Conservation (phyloP, 805 yeast species). For the Barnettozyma pratensis region DNA sequence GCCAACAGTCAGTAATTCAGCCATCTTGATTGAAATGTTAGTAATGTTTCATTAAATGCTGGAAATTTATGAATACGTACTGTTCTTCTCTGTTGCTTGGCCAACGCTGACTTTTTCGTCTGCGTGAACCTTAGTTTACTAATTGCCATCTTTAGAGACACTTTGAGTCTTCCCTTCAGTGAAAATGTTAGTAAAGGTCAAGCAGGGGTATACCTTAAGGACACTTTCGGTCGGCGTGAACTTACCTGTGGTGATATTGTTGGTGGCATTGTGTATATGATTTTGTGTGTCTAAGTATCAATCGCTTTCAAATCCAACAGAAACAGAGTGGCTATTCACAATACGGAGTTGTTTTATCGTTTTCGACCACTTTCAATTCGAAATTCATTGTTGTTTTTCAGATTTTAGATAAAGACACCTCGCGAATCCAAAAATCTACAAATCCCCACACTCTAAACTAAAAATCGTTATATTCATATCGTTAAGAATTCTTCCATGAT, state of each 20-base stretch:
- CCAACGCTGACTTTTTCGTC: constrained; percentile 62
- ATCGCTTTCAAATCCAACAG: too few species aligned
- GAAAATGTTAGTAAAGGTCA: background rate
- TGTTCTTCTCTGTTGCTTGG: constrained; percentile 67
- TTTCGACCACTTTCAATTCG: too few species aligned
- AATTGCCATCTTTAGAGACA: constrained; percentile 54
- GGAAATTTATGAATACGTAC: constrained; percentile 15
- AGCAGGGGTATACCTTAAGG: background rate
- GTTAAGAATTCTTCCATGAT: constrained; percentile 62
- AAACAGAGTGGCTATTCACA: too few species aligned
- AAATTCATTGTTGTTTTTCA: too few species aligned
- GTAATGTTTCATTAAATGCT: background rate
- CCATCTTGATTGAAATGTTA: constrained; percentile 38
- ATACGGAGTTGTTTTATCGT: too few species aligned
- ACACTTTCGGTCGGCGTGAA: background rate
- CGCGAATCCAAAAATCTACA: too few species aligned
- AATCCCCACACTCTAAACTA: too few species aligned
- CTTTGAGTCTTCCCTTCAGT: constrained; percentile 26
- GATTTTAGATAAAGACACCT: too few species aligned
- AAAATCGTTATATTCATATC: background rate
- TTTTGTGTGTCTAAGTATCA: too few species aligned
- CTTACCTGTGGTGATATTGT: constrained; percentile 26
- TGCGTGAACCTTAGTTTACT: constrained; percentile 64
- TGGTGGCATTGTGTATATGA: constrained; percentile 21
- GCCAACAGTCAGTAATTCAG: constrained; percentile 62